Evolutionary conservation across 768 basidiomycete species (phyloP), one percentile per base, ranked within the genome.

Genomic region (Paxillus involutus): DNA sequence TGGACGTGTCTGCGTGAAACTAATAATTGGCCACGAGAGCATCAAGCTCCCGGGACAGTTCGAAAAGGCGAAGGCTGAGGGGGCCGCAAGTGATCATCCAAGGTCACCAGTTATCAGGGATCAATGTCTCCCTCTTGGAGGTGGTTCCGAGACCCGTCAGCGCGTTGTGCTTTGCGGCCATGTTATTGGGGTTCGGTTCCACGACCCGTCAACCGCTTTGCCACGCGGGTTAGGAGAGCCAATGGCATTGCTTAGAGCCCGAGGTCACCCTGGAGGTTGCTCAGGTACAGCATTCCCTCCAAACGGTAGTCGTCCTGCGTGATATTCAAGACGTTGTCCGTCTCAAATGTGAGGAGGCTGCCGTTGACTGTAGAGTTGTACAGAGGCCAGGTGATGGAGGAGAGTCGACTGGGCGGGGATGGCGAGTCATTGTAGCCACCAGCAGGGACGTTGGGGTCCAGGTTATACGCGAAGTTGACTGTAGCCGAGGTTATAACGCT

Each of bases 371-470:
- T 33, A 1, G 53, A 37, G 35, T 57, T 52, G 41, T 53, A 59
- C 26, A 30, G 45, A 26, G 61, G 55, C 61, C 63, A 59, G 32
- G 45, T 24, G n/a, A 59, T 52, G 21, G 40, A 21, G 21, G 50
- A 10, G 11, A 51, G 50, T 29, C 44, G 39, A 44, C 50, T 51
- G 16, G 50, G 50, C 17, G 42, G 50, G 40, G 40, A 33, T 21
- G 44, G 24, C 19, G n/a, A 33, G 41, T 10, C 21, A 3, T 19
- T 41, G 29, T n/a, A 48, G 13, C 45, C 52, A 33, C 45, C 50
- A 14, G 44, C 41, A 21, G 51, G 26, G 29, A 50, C 57, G 47
- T 71, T 70, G 4, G 70, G 70, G 50, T 71, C 55, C 17, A 67
- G 56, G 51, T 59, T 59, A 21, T 64, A 57, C 36, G 39, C 64